A percentile compares a stretch with the other conserved stretches of the same genome.
Evolutionary conservation across 2,329 filamentous ascomycete genomes (phyloP).

Genomic region (Didymella sp.): DNA sequence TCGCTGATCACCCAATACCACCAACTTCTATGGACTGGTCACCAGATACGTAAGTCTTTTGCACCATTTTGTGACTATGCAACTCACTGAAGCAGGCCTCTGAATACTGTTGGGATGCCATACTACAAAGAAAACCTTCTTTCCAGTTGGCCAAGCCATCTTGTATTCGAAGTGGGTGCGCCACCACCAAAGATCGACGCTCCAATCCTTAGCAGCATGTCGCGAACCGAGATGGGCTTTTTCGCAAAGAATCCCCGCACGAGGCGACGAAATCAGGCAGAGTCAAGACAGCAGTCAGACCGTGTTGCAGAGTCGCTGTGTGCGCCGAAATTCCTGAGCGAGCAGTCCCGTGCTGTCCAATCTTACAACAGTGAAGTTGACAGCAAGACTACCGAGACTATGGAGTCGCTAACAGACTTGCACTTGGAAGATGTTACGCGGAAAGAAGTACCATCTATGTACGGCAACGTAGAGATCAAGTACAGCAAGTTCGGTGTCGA

Average conservation of each 20-base stretch:
- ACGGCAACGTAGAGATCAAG: constrained; percentile 95
- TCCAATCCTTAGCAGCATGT: constrained; percentile 71
- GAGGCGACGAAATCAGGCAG: constrained; percentile 79
- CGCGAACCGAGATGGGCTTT: constrained; percentile 75
- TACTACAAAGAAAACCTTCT: constrained; percentile 88
- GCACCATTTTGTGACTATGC: not conserved
- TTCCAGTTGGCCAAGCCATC: constrained; percentile 87
- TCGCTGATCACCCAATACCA: constrained; percentile 69
- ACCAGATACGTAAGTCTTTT: constrained; percentile 66
- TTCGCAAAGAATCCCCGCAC: constrained; percentile 80
- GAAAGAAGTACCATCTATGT: constrained; percentile 84
- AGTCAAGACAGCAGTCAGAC: constrained; percentile 71
- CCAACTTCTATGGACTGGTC: constrained; percentile 72
- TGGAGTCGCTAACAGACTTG: constrained; percentile 70
- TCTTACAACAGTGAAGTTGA: constrained; percentile 38
- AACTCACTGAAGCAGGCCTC: constrained; percentile 61
- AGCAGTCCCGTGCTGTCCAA: constrained; percentile 77
- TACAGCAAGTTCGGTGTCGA: constrained; percentile 99
- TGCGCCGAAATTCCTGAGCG: constrained; percentile 92
- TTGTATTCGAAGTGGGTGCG: constrained; percentile 84
- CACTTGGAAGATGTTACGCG: constrained; percentile 75
- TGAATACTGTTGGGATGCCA: constrained; percentile 88
- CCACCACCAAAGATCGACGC: constrained; percentile 78
- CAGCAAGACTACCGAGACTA: constrained; percentile 58
- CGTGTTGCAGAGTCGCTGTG: constrained; percentile 67